Evolutionary conservation across 2,329 filamentous ascomycete species (phyloP), one percentile per base, ranked within the genome.

Genomic region (Arthroderma uncinatum): DNA sequence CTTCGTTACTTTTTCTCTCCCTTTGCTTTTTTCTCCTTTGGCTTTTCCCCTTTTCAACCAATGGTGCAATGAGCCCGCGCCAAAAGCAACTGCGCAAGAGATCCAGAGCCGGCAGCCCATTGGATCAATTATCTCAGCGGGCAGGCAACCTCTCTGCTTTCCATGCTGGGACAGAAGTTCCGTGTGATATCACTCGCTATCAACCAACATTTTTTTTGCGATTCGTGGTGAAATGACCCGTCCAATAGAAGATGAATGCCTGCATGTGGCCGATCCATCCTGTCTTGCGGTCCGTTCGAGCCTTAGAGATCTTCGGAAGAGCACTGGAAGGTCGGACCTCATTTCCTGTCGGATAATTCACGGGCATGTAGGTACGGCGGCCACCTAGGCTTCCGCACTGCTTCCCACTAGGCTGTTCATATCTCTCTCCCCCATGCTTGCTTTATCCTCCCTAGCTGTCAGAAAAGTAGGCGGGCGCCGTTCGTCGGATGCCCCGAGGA

Each of bases 151-250:
- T 28, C 37, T 37, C 53, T 42, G 34, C 37, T 36, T 30, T 37
- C 28, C 34, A 55, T 55, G 53, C 53, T 42, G 33, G 53, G 37
- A 33, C 37, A 42, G 53, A 40, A 56, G 52, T 58, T 58, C 53
- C 58, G 56, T 60, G 53, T 60, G 59, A 62, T 61, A 59, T 61
- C 58, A 61, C 61, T 62, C 53, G 59, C 37, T 42, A 42, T 23
- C 53, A 21, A 56, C 56, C 59, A 54, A 58, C 53, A 59, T 14
- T 14, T 58, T 52, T 53, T 57, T 48, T 48, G 44, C 44, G 44
- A 57, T 50, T 52, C 37, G 36, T 60, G 63, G 61, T 60, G 63
- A 69, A 67, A 65, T 69, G 67, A 68, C 66, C 62, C 62, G 63
- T 68, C 64, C 62, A 61, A 61, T 62, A 59, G 58, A 58, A 40